A percentile compares a stretch with the other conserved stretches of the same genome.
Evolutionary conservation across 768 basidiomycete species (phyloP).

Genomic region (Coprinellus micaceus): DNA sequence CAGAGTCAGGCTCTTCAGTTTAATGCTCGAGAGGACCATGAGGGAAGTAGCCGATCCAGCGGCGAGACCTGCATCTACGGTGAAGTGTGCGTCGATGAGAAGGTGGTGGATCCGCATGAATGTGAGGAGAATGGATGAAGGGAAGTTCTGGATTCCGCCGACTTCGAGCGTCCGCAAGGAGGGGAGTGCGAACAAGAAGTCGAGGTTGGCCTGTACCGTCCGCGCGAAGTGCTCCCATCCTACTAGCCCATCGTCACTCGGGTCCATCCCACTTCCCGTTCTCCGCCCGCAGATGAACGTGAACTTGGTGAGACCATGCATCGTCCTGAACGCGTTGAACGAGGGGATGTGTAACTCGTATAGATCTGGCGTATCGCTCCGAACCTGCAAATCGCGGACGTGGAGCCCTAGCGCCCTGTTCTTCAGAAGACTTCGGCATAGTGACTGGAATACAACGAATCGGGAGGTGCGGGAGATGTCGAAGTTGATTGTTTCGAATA

Average conservation of each 20-base stretch:
- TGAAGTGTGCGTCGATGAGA: not conserved
- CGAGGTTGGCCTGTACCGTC: not conserved
- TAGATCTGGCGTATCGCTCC: not conserved
- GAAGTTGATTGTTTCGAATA: not conserved
- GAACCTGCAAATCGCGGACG: not conserved
- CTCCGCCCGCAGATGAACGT: not conserved
- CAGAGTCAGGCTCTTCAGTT: not conserved
- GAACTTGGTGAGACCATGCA: not conserved
- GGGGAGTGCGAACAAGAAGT: not conserved
- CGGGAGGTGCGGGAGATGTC: constrained; percentile 1
- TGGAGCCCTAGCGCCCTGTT: not conserved
- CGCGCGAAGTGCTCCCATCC: not conserved
- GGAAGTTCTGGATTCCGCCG: constrained; percentile 3
- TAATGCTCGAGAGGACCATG: not conserved
- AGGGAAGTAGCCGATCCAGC: not conserved
- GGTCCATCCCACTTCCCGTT: not conserved
- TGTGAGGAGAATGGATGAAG: not conserved
- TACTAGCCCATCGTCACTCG: not conserved
- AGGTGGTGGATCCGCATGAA: not conserved
- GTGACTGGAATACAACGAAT: constrained; percentile 1
- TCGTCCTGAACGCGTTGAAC: not conserved
- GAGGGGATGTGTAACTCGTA: constrained; percentile 1
- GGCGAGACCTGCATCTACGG: not conserved
- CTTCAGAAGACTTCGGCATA: not conserved
- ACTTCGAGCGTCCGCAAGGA: not conserved